phyloP scores from a whole-genome alignment of 148 eudicot species.

The Fagopyrum esculentum region DNA sequence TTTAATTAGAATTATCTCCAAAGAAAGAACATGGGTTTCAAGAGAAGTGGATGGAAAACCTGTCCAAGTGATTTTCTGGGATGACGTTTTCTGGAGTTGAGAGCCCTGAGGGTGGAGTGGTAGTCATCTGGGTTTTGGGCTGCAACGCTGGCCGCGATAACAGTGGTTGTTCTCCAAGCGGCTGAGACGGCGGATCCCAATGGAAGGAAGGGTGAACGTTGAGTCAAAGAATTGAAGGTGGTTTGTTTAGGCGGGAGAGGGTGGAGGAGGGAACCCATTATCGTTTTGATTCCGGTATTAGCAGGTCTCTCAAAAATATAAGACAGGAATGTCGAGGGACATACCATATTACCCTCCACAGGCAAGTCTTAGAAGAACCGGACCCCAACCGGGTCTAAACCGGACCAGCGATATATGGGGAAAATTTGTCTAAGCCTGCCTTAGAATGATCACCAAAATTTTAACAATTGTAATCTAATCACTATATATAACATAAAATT shows the following conservation, averaged over 20 bases:
- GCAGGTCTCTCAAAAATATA: not conserved
- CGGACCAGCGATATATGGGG: too few relatives aligned
- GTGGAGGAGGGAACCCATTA: conserved; percentile 23
- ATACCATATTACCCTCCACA: too few relatives aligned
- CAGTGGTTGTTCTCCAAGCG: conserved; percentile 19
- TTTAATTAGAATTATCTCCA: not conserved
- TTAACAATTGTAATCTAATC: too few relatives aligned
- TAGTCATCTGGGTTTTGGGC: conserved; percentile 57
- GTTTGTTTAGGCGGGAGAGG: conserved; percentile 38
- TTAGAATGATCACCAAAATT: too few relatives aligned
- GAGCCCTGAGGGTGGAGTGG: conserved; percentile 77
- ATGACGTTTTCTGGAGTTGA: conserved; percentile 72
- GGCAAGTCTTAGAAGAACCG: too few relatives aligned
- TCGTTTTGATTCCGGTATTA: not conserved
- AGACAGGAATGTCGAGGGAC: too few relatives aligned
- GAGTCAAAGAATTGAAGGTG: conserved; percentile 13
- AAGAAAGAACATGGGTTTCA: not conserved
- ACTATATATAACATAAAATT: too few relatives aligned
- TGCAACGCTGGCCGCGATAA: conserved; percentile 12
- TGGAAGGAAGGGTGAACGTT: conserved; percentile 20
- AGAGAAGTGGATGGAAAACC: conserved; percentile 23
- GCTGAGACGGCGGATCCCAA: conserved; percentile 15
- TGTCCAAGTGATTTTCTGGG: conserved; percentile 97
- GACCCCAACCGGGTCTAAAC: too few relatives aligned
- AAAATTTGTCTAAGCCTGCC: too few relatives aligned